These are phyloP conservation scores for Lepidium africanum DNA, from an alignment of 345 rosid species.

Conservation along the genomic window DNA sequence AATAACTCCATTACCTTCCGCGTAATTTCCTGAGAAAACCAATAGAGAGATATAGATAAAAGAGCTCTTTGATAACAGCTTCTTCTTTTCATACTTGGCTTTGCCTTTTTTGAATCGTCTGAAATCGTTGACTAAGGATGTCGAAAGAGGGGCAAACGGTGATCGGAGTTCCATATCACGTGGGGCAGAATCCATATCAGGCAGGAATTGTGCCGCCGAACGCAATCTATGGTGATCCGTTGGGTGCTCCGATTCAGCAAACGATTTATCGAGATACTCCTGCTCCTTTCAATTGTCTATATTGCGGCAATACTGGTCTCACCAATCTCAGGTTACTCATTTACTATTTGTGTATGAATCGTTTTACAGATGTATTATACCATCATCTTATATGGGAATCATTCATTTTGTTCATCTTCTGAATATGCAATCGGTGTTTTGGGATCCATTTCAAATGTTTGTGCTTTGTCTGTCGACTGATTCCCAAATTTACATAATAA, in stretches of 20 bases:
- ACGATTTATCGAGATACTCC: constrained; percentile 85
- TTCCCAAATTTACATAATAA: background rate
- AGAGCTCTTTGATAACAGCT: background rate
- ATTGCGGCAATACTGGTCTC: constrained; percentile 74
- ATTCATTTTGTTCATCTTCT: background rate
- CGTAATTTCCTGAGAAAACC: background rate
- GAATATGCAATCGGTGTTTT: background rate
- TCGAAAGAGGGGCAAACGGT: constrained; percentile 47
- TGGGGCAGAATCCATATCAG: constrained; percentile 58
- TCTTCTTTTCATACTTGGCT: background rate
- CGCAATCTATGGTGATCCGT: constrained; percentile 66
- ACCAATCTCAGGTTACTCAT: constrained; percentile 56
- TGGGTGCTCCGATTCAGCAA: constrained; percentile 75
- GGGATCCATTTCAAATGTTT: background rate
- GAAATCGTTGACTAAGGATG: constrained; percentile 28
- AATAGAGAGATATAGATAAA: background rate
- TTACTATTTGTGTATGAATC: background rate
- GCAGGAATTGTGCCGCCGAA: constrained; percentile 66
- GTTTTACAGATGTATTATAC: background rate
- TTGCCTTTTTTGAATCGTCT: background rate
- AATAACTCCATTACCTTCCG: background rate
- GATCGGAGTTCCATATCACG: constrained; percentile 67
- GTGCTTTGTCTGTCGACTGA: background rate
- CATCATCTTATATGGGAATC: background rate
- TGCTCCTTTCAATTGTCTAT: constrained; percentile 80